Percentiles rank a stretch among this genome's conserved stretches.
phyloP scores from a whole-genome alignment of 2,329 filamentous ascomycete genomes.

The Trichoderma cornu-damae region DNA sequence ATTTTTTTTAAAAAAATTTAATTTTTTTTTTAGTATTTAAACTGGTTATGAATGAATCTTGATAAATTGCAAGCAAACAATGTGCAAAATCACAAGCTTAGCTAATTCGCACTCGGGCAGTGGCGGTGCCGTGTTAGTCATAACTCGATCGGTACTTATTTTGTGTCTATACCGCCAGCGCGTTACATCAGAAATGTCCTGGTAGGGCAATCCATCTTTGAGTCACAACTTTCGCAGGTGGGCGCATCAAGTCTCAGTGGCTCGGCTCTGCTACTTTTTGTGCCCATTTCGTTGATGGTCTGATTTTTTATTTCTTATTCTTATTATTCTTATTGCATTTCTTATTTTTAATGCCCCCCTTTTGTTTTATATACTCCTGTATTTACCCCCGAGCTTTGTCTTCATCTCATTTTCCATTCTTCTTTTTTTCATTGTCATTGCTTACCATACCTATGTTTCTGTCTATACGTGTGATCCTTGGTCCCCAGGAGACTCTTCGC shows the following conservation, averaged over 20 bases:
- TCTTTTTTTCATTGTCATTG: not conserved
- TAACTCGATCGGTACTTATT: not conserved
- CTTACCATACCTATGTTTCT: not conserved
- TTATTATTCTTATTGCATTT: too few relatives aligned
- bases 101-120: not conserved
- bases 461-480: not conserved
- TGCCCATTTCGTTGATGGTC: not conserved
- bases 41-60: too few relatives aligned
- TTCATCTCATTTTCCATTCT: not conserved
- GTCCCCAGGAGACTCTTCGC: not conserved
- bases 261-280: not conserved
- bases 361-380: not conserved
- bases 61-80: too few relatives aligned
- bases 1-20: too few relatives aligned
- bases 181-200: too few relatives aligned
- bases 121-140: not conserved
- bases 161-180: not conserved
- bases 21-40: too few relatives aligned
- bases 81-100: not conserved
- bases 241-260: conserved; percentile 3
- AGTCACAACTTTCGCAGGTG: conserved; percentile 4
- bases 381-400: not conserved
- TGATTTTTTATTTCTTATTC: too few relatives aligned
- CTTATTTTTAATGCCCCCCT: too few relatives aligned
- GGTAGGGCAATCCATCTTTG: not conserved